A percentile compares a stretch with the other conserved stretches of the same genome.
These are phyloP conservation scores for Colletotrichum paranaense DNA, from an alignment of 2,329 filamentous ascomycete genomes.

Conservation along the genomic window DNA sequence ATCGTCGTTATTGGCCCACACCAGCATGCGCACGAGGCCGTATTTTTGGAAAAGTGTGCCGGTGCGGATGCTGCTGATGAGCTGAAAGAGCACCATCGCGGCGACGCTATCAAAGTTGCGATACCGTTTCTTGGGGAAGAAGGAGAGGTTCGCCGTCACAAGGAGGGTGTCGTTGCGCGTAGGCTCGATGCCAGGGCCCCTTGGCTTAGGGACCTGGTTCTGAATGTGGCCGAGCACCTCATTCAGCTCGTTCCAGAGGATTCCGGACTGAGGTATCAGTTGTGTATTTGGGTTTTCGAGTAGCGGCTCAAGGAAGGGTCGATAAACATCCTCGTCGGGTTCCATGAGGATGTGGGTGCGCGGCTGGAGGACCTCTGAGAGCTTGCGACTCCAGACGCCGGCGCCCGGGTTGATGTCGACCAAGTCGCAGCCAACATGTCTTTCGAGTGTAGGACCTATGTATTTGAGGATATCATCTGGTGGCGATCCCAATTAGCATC, in stretches of 20 bases:
- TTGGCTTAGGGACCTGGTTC: constrained; percentile 60
- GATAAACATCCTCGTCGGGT: constrained; percentile 69
- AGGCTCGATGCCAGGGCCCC: constrained; percentile 53
- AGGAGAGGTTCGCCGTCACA: constrained; percentile 74
- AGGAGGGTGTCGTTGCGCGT: constrained; percentile 79
- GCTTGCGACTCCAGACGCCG: constrained; percentile 81
- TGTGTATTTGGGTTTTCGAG: constrained; percentile 64
- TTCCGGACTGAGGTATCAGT: constrained; percentile 66
- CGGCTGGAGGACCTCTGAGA: constrained; percentile 81
- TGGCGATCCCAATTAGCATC: not conserved
- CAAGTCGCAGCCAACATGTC: constrained; percentile 83
- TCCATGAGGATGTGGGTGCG: constrained; percentile 88
- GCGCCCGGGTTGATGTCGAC: constrained; percentile 87
- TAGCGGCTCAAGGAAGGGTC: constrained; percentile 70
- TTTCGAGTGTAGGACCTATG: constrained; percentile 74
- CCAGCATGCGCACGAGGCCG: constrained; percentile 82
- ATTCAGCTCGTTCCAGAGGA: constrained; percentile 70
- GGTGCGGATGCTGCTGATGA: constrained; percentile 68
- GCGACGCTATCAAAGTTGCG: constrained; percentile 66
- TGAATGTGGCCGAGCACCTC: constrained; percentile 65
- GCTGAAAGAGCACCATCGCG: constrained; percentile 69
- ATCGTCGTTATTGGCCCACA: constrained; percentile 76
- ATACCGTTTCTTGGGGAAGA: constrained; percentile 62
- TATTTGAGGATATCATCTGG: constrained; percentile 77
- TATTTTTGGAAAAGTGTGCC: constrained; percentile 76